These are phyloP conservation scores for Chlamydomonas sp. DNA, from an alignment of 139 green algal genomes.

Conservation along the genomic window DNA sequence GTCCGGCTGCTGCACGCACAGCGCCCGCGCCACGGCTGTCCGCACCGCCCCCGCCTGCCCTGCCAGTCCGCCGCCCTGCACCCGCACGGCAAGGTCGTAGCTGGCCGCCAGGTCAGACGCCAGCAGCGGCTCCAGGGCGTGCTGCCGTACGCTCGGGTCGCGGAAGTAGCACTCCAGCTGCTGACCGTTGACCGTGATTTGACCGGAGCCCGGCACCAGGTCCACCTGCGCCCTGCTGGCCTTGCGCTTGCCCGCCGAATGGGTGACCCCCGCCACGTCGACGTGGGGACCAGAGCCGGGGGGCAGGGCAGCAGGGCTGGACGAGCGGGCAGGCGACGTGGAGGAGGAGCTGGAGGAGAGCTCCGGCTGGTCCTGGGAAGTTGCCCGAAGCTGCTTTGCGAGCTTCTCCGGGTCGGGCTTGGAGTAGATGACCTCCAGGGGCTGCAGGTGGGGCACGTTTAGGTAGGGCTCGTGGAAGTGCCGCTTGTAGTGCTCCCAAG, in stretches of 20 bases:
- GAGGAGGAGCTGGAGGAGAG: not conserved
- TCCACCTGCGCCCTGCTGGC: conserved; percentile 60
- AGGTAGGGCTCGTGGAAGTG: conserved; percentile 48
- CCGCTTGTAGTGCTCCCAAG: conserved; percentile 55
- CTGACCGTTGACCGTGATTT: conserved; percentile 80
- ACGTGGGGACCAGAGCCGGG: conserved; percentile 14
- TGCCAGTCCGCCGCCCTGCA: conserved; percentile 58
- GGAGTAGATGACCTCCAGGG: conserved; percentile 52
- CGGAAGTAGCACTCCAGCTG: conserved; percentile 80
- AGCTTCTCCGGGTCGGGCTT: conserved; percentile 2
- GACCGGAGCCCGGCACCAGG: conserved; percentile 65
- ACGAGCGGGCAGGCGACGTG: not conserved
- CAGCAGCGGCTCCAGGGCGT: conserved; percentile 87
- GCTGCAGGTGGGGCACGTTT: conserved; percentile 38
- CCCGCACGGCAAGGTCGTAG: conserved; percentile 78
- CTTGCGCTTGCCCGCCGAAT: conserved; percentile 72
- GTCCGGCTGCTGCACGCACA: conserved; percentile 73
- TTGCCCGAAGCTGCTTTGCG: not conserved
- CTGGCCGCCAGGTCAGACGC: conserved; percentile 62
- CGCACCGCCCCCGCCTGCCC: conserved; percentile 85
- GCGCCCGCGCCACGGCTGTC: conserved; percentile 83
- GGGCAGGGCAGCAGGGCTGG: not conserved
- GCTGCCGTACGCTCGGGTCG: conserved; percentile 59
- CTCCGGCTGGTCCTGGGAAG: not conserved
- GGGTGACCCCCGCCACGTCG: conserved; percentile 22